Percentiles rank a stretch among this genome's conserved stretches.
Conservation (phyloP, 306 rosid species). For the Pyrus pyrifolia region DNA sequence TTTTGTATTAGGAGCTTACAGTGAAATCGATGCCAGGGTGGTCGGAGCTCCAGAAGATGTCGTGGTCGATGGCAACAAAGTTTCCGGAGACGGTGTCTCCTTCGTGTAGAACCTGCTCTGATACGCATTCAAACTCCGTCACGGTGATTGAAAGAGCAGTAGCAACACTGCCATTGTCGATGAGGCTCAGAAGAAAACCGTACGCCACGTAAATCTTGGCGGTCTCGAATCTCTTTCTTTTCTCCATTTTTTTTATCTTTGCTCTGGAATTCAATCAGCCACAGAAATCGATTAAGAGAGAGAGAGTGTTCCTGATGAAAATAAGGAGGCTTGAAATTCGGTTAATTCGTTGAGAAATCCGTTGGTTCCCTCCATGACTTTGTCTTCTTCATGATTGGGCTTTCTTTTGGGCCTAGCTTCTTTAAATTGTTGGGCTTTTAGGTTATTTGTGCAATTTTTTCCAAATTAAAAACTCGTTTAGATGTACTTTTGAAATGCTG, state of each 20-base stretch:
- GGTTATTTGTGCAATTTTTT: too few relatives aligned
- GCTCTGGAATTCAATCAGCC: background rate
- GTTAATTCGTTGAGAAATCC: background rate
- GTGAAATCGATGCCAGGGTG: conserved; percentile 10
- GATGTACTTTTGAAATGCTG: too few relatives aligned
- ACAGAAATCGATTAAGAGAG: too few relatives aligned
- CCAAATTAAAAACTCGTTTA: too few relatives aligned
- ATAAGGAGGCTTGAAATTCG: background rate
- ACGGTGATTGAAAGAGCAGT: conserved; percentile 1
- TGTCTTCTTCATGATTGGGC: background rate
- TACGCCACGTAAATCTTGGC: background rate
- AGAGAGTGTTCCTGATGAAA: background rate
- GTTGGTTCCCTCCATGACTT: background rate
- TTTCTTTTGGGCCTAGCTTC: background rate
- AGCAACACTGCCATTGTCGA: background rate
- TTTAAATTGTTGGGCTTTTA: too few relatives aligned
- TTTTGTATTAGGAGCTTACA: background rate
- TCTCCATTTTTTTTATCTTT: background rate
- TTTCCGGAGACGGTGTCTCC: conserved; percentile 4
- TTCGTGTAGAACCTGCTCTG: background rate
- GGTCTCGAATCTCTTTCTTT: background rate
- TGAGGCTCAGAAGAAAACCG: background rate
- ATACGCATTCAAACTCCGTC: background rate
- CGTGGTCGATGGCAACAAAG: conserved; percentile 12
- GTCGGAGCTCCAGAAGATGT: conserved; percentile 12